Evolutionary conservation across 2,329 filamentous ascomycete species (phyloP), one percentile per base, ranked within the genome.

Genomic region (Claviceps pazoutovae): DNA sequence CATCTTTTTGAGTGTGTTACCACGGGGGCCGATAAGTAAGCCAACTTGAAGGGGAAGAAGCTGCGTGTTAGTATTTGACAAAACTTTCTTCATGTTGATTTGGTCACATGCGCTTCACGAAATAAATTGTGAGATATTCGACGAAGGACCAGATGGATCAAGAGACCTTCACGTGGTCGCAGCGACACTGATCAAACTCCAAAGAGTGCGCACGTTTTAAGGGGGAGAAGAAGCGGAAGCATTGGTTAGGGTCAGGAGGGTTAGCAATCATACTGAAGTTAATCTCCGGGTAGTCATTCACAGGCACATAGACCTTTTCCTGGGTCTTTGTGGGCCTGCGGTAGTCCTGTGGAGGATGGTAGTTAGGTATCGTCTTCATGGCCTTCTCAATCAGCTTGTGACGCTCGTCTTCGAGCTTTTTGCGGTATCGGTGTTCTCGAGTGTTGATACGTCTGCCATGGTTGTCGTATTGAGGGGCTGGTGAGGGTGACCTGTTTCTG

Each of bases 221-320:
- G 38, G 61, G 64, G 64, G 65, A 66, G 64, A 59, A 62, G 62
- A 51, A 55, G 57, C 51, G 62, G 59, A 59, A 63, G 66, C 61
- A 73, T 68, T 74, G 71, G 74, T 86, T 84, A 86, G 82, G 75
- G 82, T 86, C 84, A 83, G 59, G 59, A 82, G 88, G 89, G 88
- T 95, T 95, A 95, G 90, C 84, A 90, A 93, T 91, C 91, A 91
- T 96, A 98, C 93, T 98, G 88, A 98, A 98, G 85, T 98, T 98
- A 84, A 98, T 97, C 73, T 98, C 93, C 79, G 93, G 93, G 71
- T 98, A 98, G 73, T 98, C 93, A 82, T 98, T 98, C 76, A 98
- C 93, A 69, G 93, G 93, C 71, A 98, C 93, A 70, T 98, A 98
- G 86, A 98, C 94, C 79, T 98, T 98, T 79, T 98, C 93, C 74